Evolutionary conservation across 306 rosid species (phyloP), one percentile per base, ranked within the genome.

Genomic region (Sechiopsis laciniata): DNA sequence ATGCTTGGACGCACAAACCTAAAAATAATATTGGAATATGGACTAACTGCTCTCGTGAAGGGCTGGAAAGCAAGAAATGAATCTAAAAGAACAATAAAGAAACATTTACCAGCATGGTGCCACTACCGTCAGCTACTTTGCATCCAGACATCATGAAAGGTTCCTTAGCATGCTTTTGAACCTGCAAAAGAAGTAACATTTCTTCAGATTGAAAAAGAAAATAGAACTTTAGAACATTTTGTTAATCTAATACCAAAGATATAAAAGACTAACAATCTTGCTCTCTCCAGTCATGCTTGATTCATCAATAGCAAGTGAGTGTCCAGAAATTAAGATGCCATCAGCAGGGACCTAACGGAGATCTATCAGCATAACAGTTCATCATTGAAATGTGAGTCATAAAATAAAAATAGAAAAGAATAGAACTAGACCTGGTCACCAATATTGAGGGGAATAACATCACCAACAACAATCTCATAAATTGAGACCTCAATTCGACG

Each of bases 281-380:
- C 98, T 90, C 89, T 94, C 97, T 75, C 98, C 98, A 11, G 98
- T 94, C 97, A 94, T 91, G 84, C 97, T 94, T 48, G 96, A 90
- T 78, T 90, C 97, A 78, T 94, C 98, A 75, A 94, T 84, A 24
- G 97, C 86, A 72, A 94, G 89, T 74, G 97, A 90, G 88, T 88
- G 91, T 64, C 97, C 98, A 75, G 76, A 73, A 60, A 94, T 84
- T 63, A 94, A 37, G 75, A 94, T 75, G 63, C 98, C 98, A 80
- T 94, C 98, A 45, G 98, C 95, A 54, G 97, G 97, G 53, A 94
- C 97, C 98, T 94, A 70, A 29, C 76, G 51, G 20, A 62, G 75
- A 74, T 59, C 79, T 24, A 57, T 68, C 11, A 63, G 82, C 67
- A 15, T 21, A 68, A 78, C 53, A 26, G 50, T 62, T 74, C 74